A percentile compares a stretch with the other conserved stretches of the same genome.
Evolutionary conservation across 2,329 filamentous ascomycete species (phyloP).

Genomic region (Scorias spongiosa): DNA sequence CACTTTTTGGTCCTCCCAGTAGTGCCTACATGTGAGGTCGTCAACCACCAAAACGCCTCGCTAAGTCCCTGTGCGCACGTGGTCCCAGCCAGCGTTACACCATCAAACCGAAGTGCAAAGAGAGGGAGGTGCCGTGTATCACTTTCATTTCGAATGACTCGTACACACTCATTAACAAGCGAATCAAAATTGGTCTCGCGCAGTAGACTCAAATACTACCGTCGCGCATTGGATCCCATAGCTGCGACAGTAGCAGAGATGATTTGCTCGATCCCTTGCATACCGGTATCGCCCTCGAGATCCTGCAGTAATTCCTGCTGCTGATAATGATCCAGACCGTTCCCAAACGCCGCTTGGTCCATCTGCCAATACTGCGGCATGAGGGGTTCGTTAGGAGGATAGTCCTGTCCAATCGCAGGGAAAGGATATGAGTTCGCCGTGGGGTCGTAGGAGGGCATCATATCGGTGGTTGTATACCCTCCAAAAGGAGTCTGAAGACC

Average conservation of each 20-base stretch:
- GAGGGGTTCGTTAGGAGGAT: slow-evolving; percentile 3
- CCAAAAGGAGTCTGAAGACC: slow-evolving; percentile 15
- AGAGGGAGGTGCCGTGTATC: no score
- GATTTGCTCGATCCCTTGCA: slow-evolving; percentile 24
- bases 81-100: no score
- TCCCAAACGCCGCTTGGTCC: slow-evolving; percentile 16
- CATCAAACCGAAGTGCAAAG: no score
- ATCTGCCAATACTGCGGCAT: slow-evolving; percentile 13
- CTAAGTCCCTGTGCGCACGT: no score
- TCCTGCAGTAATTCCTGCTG: slow-evolving; percentile 23
- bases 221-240: slow-evolving; percentile 2
- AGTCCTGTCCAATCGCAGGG: slow-evolving; percentile 4
- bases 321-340: slow-evolving; percentile 19
- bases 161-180: no score
- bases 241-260: slow-evolving; percentile 16
- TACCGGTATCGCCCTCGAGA: slow-evolving; percentile 20
- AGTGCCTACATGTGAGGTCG: no score
- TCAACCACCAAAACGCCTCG: no score
- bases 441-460: slow-evolving; percentile 13
- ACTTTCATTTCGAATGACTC: no score
- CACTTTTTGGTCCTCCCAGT: no score
- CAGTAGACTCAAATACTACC: background rate
- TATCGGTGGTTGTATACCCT: slow-evolving; percentile 11
- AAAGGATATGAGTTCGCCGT: slow-evolving; percentile 13
- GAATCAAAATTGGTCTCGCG: no score